Percentiles rank a stretch among this genome's conserved stretches.
phyloP scores from a whole-genome alignment of 1,284 basidiomycete genomes.

The Trametes hirsuta region DNA sequence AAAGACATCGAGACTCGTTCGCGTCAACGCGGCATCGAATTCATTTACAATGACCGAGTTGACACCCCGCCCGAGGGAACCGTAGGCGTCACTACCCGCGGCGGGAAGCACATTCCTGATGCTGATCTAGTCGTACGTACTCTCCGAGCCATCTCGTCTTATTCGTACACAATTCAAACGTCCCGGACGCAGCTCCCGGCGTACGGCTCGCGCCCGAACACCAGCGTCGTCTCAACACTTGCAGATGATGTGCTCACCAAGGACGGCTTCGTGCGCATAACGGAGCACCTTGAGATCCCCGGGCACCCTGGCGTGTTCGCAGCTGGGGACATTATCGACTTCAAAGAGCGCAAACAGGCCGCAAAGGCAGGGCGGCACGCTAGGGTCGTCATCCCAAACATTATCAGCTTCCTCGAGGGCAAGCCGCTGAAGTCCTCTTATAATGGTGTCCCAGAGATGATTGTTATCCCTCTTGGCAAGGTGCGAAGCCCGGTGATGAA shows the following conservation, averaged over 20 bases:
- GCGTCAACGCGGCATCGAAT: slow-evolving; percentile 45
- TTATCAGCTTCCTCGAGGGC: slow-evolving; percentile 47
- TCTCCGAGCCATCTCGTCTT: not conserved
- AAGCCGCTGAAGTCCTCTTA: slow-evolving; percentile 45
- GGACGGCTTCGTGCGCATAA: slow-evolving; percentile 50
- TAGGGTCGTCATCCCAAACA: slow-evolving; percentile 47
- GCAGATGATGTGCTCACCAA: slow-evolving; percentile 44
- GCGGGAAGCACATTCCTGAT: slow-evolving; percentile 46
- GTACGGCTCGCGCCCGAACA: slow-evolving; percentile 54
- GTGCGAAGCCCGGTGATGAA: slow-evolving; percentile 33
- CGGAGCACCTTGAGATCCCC: slow-evolving; percentile 53
- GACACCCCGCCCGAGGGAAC: slow-evolving; percentile 43
- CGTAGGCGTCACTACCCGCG: slow-evolving; percentile 48
- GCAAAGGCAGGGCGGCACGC: slow-evolving; percentile 51
- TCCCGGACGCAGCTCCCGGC: slow-evolving; percentile 45
- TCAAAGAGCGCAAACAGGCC: slow-evolving; percentile 61
- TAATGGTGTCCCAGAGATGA: slow-evolving; percentile 53
- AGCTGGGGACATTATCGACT: slow-evolving; percentile 60
- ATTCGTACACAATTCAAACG: not conserved
- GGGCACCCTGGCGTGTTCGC: slow-evolving; percentile 57
- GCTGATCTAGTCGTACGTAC: slow-evolving; percentile 61
- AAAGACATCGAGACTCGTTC: slow-evolving; percentile 46
- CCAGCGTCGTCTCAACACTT: slow-evolving; percentile 49
- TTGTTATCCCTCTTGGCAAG: slow-evolving; percentile 62
- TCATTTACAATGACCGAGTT: slow-evolving; percentile 58